Evolutionary conservation across 1,284 basidiomycete species (phyloP), one percentile per base, ranked within the genome.

Genomic region (Jaminaea rosea): DNA sequence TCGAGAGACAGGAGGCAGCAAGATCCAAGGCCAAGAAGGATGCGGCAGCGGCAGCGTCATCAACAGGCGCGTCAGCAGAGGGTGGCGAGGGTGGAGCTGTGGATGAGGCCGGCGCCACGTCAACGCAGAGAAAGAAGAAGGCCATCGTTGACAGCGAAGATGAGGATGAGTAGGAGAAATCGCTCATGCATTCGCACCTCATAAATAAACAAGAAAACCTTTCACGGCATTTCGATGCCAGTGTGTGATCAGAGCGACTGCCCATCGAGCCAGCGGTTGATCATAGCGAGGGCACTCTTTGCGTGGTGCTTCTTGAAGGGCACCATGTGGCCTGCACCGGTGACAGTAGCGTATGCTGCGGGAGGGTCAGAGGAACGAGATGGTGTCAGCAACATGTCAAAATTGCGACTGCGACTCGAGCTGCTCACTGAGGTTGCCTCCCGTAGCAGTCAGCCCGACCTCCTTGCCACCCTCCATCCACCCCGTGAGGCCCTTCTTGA

Each of bases 201-300:
- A n/a, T n/a, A n/a, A n/a, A n/a, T n/a, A n/a, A n/a, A n/a, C n/a
- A n/a, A n/a, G n/a, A n/a, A n/a, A n/a, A n/a, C n/a, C n/a, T n/a
- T n/a, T n/a, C n/a, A n/a, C n/a, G n/a, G n/a, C n/a, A n/a, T n/a
- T n/a, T n/a, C n/a, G n/a, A n/a, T n/a, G n/a, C n/a, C n/a, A n/a
- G n/a, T n/a, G n/a, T n/a, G n/a, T n/a, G 29, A 15, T 31, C 29
- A 65, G 8, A 66, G 55, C n/a, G 55, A 17, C 34, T 67, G 53
- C n/a, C 59, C 61, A 23, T 55, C 56, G 26, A 74, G 49, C 67
- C 71, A 75, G 36, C 66, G 46, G 32, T 73, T 60, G 17, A 73
- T 37, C 65, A 75, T 60, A 21, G 55, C 58, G 13, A 73, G 49
- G 0, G 63, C 55, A 9, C 52, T 49, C 24, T 61, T 59, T 0